Evolutionary conservation across 345 rosid species (phyloP), one percentile per base, ranked within the genome.

Genomic region (Salix suchowensis): DNA sequence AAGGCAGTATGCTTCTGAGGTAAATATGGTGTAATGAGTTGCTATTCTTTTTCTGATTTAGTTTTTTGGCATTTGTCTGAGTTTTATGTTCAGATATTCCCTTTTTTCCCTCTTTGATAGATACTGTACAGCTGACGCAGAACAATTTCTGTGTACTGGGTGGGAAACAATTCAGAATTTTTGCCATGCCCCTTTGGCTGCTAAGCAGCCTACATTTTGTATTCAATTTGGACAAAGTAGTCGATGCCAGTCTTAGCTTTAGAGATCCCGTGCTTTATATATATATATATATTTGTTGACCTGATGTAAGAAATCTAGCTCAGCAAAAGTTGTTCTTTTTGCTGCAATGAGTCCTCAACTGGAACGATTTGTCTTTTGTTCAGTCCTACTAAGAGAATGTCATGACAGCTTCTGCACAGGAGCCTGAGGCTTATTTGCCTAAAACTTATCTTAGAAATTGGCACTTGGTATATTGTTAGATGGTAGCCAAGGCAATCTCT

Each of bases 1-100:
- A 48, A 89, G 99, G 80, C 97, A 96, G 79, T 94, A 92, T 79
- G 97, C 98, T 13, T 85, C 88, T 21, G 98, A 96, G 97, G 98
- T 96, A 83, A 82, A 68, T 60, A 15, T 71, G 28, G n/a, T 52
- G 39, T 5, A 12, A 15, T 19, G 40, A 66, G 21, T n/a, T 16
- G 21, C 36, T 11, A 16, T 65, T 28, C 68, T 14, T 37, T 28
- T 66, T 66, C 44, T 16, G 40, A 16, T 42, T 26, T 61, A 11
- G 66, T 62, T 62, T 9, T 46, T 46, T 46, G 50, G 50, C 50
- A 46, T 46, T 46, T 46, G 16, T 46, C 50, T 46, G 50, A 40
- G 13, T 40, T 40, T 40, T 40, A 40, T 40, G 44, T 40, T 40
- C 50, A 46, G 50, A 46, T 46, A 46, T 44, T 44, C 18, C 13